Evolutionary conservation across 2,329 filamentous ascomycete genomes (phyloP).

Genomic region (Lecanicillium sp.): DNA sequence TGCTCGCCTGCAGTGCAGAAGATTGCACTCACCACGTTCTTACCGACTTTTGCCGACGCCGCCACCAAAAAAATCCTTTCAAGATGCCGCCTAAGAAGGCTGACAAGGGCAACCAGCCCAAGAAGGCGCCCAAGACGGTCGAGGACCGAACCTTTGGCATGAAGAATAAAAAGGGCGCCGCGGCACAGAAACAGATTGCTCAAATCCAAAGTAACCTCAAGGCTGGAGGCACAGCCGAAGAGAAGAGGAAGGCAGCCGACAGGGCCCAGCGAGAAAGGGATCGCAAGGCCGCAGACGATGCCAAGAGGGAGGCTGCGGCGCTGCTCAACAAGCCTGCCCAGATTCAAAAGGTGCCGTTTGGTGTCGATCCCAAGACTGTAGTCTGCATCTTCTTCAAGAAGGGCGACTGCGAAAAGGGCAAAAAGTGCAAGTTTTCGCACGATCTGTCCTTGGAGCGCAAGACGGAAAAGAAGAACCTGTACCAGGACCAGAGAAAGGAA

Average conservation of each 20-base stretch:
- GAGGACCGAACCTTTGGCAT: slow-evolving; percentile 98
- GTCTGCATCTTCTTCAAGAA: slow-evolving; percentile 97
- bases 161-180: slow-evolving; percentile 98
- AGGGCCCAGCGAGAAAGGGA: slow-evolving; percentile 67
- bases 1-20: not conserved
- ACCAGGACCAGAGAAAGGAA: slow-evolving; percentile 67
- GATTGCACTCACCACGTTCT: not conserved
- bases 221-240: slow-evolving; percentile 70
- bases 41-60: slow-evolving; percentile 4
- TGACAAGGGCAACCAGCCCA: slow-evolving; percentile 51
- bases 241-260: slow-evolving; percentile 70
- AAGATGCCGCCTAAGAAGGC: slow-evolving; percentile 49
- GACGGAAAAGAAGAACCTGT: slow-evolving; percentile 84
- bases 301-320: slow-evolving; percentile 69
- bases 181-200: slow-evolving; percentile 83
- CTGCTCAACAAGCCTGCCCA: slow-evolving; percentile 88
- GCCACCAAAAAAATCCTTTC: slow-evolving; percentile 1
- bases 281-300: slow-evolving; percentile 82
- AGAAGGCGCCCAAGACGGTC: slow-evolving; percentile 56
- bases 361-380: slow-evolving; percentile 95
- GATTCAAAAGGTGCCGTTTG: slow-evolving; percentile 95
- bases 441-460: slow-evolving; percentile 85
- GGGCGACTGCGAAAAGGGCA: slow-evolving; percentile 92
- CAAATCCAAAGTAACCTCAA: slow-evolving; percentile 69
- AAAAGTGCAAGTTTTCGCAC: slow-evolving; percentile 97